A percentile compares a stretch with the other conserved stretches of the same genome.
Evolutionary conservation across 2,329 filamentous ascomycete species (phyloP).

Genomic region (Waltergamsia citrina): DNA sequence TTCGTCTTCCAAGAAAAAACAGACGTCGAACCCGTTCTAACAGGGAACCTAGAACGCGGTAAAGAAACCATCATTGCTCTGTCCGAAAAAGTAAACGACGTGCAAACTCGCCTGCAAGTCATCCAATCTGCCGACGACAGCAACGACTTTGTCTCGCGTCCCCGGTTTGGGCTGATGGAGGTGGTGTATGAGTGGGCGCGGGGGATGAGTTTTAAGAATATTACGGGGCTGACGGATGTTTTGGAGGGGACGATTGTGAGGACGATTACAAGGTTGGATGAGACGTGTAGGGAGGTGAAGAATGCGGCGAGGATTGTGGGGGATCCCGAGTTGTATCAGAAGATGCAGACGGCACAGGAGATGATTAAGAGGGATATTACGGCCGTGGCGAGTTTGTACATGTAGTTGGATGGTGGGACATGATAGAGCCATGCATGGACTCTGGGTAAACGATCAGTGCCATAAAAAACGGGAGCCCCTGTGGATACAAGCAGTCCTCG

Average conservation of each 20-base stretch:
- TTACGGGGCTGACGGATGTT: conserved; percentile 91
- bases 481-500: no score
- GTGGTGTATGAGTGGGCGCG: conserved; percentile 98
- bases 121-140: conserved; percentile 83
- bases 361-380: conserved; percentile 95
- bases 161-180: conserved; percentile 88
- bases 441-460: no score
- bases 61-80: conserved; percentile 82
- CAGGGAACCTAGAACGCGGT: conserved; percentile 71
- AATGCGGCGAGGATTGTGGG: conserved; percentile 93
- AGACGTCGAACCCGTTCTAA: conserved; percentile 68
- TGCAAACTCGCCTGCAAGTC: conserved; percentile 86
- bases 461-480: no score
- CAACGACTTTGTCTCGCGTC: conserved; percentile 81
- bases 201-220: conserved; percentile 97
- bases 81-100: conserved; percentile 82
- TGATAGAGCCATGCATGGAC: no score
- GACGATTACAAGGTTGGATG: conserved; percentile 86
- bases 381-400: conserved; percentile 79
- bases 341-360: conserved; percentile 97
- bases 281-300: conserved; percentile 95
- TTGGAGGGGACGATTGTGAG: conserved; percentile 95
- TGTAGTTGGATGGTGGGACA: no score
- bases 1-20: conserved; percentile 99
- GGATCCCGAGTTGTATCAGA: conserved; percentile 83